Evolutionary conservation across 176 grass and related monocot species (phyloP).

Genomic region (Oryza meyeriana): DNA sequence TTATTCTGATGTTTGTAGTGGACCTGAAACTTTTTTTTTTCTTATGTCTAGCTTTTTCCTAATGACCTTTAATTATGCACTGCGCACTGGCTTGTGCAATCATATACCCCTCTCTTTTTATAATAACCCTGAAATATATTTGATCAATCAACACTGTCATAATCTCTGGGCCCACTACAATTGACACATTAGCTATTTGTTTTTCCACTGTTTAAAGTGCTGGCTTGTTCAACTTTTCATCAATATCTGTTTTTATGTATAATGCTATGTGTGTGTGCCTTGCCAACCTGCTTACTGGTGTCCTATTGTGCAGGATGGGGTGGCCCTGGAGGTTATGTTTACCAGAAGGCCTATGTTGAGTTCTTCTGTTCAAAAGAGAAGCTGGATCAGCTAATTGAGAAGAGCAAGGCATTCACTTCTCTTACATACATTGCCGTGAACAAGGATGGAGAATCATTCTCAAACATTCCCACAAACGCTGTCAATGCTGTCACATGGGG

Average conservation of each 20-base stretch:
- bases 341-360: conserved; percentile 85
- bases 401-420: conserved; percentile 58
- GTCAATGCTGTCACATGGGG: conserved; percentile 93
- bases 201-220: background rate
- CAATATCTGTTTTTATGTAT: background rate
- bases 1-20: background rate
- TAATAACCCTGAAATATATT: no score
- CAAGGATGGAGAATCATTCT: conserved; percentile 53
- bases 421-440: conserved; percentile 76
- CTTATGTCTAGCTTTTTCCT: background rate
- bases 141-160: background rate
- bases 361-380: conserved; percentile 81
- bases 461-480: conserved; percentile 44
- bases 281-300: background rate
- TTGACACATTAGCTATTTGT: background rate
- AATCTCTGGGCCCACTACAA: background rate
- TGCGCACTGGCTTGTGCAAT: background rate
- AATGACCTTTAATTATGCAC: background rate
- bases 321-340: conserved; percentile 71
- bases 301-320: conserved; percentile 66
- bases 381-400: conserved; percentile 49
- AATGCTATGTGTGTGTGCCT: background rate
- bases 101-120: background rate
- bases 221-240: background rate
- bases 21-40: background rate